Conservation (phyloP, 441 rosid species). For the Croton setiger region DNA sequence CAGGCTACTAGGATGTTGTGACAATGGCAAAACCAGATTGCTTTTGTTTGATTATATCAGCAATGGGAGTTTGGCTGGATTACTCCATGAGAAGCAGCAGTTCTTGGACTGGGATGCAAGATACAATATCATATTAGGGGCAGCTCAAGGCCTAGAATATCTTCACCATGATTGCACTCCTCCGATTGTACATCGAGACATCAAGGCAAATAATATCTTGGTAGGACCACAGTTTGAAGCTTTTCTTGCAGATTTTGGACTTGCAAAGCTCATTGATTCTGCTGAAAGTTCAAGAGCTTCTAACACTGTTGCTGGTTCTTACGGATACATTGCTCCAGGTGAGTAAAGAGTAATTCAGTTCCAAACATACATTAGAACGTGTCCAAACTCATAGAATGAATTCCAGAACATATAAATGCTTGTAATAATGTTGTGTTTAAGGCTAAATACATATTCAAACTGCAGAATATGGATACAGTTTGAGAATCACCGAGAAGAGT, state of each 20-base stretch:
- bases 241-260: conserved; percentile 66
- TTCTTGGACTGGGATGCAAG: conserved; percentile 66
- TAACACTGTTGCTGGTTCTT: conserved; percentile 59
- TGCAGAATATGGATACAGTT: conserved; percentile 76
- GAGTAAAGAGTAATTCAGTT: conserved; percentile 20
- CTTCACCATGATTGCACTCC: conserved; percentile 73
- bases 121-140: conserved; percentile 57
- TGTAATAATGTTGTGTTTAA: neutral
- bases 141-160: conserved; percentile 66
- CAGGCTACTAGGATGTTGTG: conserved; percentile 64
- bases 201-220: conserved; percentile 68
- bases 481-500: conserved; percentile 73
- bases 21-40: conserved; percentile 53
- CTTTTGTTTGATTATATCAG: conserved; percentile 67
- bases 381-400: neutral
- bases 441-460: neutral
- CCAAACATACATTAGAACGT: neutral
- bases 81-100: conserved; percentile 48
- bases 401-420: neutral
- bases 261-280: conserved; percentile 55
- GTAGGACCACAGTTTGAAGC: conserved; percentile 63
- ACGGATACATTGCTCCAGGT: conserved; percentile 83
- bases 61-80: conserved; percentile 56
- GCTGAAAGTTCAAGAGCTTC: conserved; percentile 45
- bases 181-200: conserved; percentile 62